These are phyloP conservation scores for Pythium pyrilobum DNA, from an alignment of 352 stramenopile species.

Conservation along the genomic window DNA sequence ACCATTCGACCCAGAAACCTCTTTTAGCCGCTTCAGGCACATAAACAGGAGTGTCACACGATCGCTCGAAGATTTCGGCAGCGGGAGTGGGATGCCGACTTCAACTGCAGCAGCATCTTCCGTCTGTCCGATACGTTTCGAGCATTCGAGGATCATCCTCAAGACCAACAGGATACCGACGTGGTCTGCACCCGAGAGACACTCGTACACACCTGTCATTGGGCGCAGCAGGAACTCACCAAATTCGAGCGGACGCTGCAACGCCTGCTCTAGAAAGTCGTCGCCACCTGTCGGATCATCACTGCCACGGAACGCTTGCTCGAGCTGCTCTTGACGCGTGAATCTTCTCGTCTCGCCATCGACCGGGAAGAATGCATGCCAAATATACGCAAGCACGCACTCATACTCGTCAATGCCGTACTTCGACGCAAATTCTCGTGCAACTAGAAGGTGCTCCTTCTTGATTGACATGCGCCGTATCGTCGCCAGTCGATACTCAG, in stretches of 20 bases:
- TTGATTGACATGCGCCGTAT: slow-evolving; percentile 49
- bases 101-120: slow-evolving; percentile 3
- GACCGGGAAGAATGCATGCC: slow-evolving; percentile 28
- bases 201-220: slow-evolving; percentile 42
- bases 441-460: slow-evolving; percentile 39
- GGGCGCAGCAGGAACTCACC: slow-evolving; percentile 45
- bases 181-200: slow-evolving; percentile 55
- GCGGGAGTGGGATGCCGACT: slow-evolving; percentile 22
- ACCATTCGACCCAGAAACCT: slow-evolving; percentile 23
- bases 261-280: slow-evolving; percentile 63
- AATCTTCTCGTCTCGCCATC: background rate
- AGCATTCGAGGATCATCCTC: slow-evolving; percentile 72
- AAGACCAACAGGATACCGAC: slow-evolving; percentile 63
- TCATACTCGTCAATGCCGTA: slow-evolving; percentile 60
- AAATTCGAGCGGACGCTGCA: slow-evolving; percentile 49
- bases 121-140: slow-evolving; percentile 35
- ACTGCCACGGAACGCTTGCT: slow-evolving; percentile 48
- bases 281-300: slow-evolving; percentile 7
- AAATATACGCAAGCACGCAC: slow-evolving; percentile 63
- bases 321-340: slow-evolving; percentile 53
- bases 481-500: slow-evolving; percentile 38
- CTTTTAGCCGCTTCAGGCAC: slow-evolving; percentile 74
- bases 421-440: slow-evolving; percentile 58
- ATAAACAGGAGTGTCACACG: slow-evolving; percentile 67
- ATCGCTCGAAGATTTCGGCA: slow-evolving; percentile 46